Evolutionary conservation across 805 yeast genomes (phyloP).

Genomic region (Candida awuae): DNA sequence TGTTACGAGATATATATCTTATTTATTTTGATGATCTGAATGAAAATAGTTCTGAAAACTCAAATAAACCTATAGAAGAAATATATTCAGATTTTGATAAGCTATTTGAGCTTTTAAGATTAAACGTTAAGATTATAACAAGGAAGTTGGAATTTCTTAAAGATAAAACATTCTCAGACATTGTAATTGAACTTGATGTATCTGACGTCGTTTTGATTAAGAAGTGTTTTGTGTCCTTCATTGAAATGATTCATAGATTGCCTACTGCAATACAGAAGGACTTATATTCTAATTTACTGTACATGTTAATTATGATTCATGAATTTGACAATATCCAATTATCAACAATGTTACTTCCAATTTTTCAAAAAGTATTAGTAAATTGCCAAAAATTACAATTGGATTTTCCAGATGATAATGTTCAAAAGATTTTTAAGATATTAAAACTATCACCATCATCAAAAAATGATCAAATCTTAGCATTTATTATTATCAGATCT

Average conservation of each 20-base stretch:
- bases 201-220: constrained; percentile 37
- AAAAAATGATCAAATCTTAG: constrained; percentile 31
- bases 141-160: constrained; percentile 52
- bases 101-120: constrained; percentile 70
- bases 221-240: constrained; percentile 42
- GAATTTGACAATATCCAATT: constrained; percentile 35
- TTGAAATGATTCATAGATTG: constrained; percentile 55
- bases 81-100: constrained; percentile 60
- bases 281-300: constrained; percentile 60
- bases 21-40: constrained; percentile 39
- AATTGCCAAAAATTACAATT: constrained; percentile 19
- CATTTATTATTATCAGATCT: constrained; percentile 39
- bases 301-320: constrained; percentile 50
- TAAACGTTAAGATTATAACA: constrained; percentile 56
- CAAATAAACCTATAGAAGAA: constrained; percentile 30
- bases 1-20: constrained; percentile 31
- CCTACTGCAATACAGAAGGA: constrained; percentile 66
- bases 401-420: constrained; percentile 3
- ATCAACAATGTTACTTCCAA: constrained; percentile 45
- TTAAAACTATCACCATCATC: constrained; percentile 14
- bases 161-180: constrained; percentile 31
- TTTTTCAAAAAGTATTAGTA: constrained; percentile 38
- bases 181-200: constrained; percentile 17
- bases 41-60: constrained; percentile 7
- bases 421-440: constrained; percentile 24